A percentile compares a stretch with the other conserved stretches of the same genome.
Evolutionary conservation across 352 stramenopile genomes (phyloP).

Genomic region (Phytopythium litorale): DNA sequence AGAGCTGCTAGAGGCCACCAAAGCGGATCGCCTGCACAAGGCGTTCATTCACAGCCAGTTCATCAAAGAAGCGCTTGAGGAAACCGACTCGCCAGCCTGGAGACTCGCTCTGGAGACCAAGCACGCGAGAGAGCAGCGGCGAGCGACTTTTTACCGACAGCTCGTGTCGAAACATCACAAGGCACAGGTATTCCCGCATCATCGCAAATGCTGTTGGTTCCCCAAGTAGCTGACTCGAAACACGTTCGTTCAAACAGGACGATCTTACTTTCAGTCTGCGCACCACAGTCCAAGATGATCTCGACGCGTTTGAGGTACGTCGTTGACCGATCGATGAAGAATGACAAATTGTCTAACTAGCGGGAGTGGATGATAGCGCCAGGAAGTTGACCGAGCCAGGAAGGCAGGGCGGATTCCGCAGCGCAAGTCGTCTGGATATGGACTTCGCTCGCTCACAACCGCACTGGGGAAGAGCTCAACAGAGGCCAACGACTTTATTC

Average conservation of each 20-base stretch:
- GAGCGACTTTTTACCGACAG: conserved; percentile 53
- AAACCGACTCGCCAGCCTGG: conserved; percentile 69
- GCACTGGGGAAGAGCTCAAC: conserved; percentile 26
- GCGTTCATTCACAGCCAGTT: conserved; percentile 68
- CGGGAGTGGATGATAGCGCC: neutral
- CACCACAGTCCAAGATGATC: conserved; percentile 37
- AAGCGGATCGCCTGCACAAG: conserved; percentile 63
- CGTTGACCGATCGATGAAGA: neutral
- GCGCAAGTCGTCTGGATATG: conserved; percentile 59
- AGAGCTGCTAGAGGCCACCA: conserved; percentile 47
- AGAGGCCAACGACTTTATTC: conserved; percentile 23
- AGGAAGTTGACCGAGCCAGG: neutral
- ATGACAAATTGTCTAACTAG: neutral
- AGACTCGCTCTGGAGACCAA: conserved; percentile 57
- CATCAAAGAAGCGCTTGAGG: conserved; percentile 67
- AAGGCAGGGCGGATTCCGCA: conserved; percentile 14
- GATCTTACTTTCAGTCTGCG: conserved; percentile 50
- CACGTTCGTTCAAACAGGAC: conserved; percentile 17
- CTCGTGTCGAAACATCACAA: conserved; percentile 37
- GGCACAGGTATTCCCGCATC: conserved; percentile 19
- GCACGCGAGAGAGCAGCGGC: conserved; percentile 47
- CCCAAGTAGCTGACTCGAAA: neutral
- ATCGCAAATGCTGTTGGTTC: neutral
- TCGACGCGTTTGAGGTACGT: conserved; percentile 59
- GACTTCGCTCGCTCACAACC: conserved; percentile 55